Base-by-base conservation (phyloP, 129 eudicot genomes). In the Erigeron canadensis region DNA sequence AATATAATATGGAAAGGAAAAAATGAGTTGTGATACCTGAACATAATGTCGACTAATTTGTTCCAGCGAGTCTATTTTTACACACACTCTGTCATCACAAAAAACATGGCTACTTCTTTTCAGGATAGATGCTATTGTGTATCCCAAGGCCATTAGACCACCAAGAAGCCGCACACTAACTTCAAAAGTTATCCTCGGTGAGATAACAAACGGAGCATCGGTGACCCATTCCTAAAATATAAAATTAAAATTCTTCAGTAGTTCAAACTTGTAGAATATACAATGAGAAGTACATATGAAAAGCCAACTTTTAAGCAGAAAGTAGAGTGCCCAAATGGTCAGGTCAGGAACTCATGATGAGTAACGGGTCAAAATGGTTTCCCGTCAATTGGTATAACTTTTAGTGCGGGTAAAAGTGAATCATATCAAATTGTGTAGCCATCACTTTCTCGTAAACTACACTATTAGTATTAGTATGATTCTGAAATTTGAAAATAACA, bases 101-200 rank as follows among this genome's bases (percentile, higher is more conserved):
- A 93, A 89, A 23, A 89, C 87, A 81, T 93, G 96, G 79, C 96
- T 93, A 80, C 74, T 87, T 84, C 98, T 87, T 81, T 89, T 89
- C 71, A 93, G 79, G 65, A 93, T 93, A 44, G 98, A 82, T 42
- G 96, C 98, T 80, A 93, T 93, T 43, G 98, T 93, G 83, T 93
- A 93, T 68, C 98, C 98, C 83, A 93, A 79, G 22, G 98, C 98
- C 98, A 93, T 93, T 16, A 93, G 80, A 45, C 98, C 98, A 63
- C 98, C 98, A 74, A 93, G 98, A 75, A 93, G 96, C 41, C 95
- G 81, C 60, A 93, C 98, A 53, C 98, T 89, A 62, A 93, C 98
- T 85, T 93, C 98, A 84, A 93, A 93, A 44, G 91, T 85, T 75
- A 93, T 93, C 77, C 98, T 89, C 43, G 98, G 98, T 38, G 98